Base-by-base conservation (phyloP, 495 filamentous ascomycete genomes). In the Penicillium psychrofluorescens region DNA sequence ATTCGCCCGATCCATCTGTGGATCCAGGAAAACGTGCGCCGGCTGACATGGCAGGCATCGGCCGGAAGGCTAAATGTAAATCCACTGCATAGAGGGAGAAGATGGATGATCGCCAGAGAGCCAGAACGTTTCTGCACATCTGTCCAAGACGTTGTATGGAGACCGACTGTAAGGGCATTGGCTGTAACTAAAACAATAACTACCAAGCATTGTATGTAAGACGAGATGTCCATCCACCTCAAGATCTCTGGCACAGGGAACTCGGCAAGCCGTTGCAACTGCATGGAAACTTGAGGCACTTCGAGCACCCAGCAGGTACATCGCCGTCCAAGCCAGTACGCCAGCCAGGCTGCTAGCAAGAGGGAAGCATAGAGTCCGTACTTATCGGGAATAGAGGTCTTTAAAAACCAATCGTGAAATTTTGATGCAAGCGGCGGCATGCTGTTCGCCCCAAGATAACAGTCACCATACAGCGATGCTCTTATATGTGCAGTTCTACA, bases 21-120 rank as follows among this genome's bases (percentile, higher is more conserved):
- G 9, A 38, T 36, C 48, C 37, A 50, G 41, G n/a, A 49, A 35
- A 12, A 49, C n/a, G n/a, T n/a, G n/a, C n/a, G n/a, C n/a, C n/a
- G n/a, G n/a, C n/a, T n/a, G n/a, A n/a, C n/a, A n/a, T n/a, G n/a
- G n/a, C n/a, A n/a, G n/a, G n/a, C 11, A 49, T 49, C 13, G 4
- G 41, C 48, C 4, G 38, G 48, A 13, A 50, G 38, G 8, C 48
- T 31, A 32, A 50, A 50, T 16, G 37, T 45, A 13, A 44, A 41
- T 27, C 48, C 36, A 5, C 36, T 40, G 29, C 41, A 50, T n/a
- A 50, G 35, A 15, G 36, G 41, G 31, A 41, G 36, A 33, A 49
- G 11, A 32, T 49, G 42, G 13, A 49, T 38, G 29, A 49, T 34
- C 7, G 46, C 46, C 29, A 49, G 13, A 32, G 29, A 32, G 7